phyloP scores from a whole-genome alignment of 148 eudicot genomes.

The Dianthus caryophyllus region DNA sequence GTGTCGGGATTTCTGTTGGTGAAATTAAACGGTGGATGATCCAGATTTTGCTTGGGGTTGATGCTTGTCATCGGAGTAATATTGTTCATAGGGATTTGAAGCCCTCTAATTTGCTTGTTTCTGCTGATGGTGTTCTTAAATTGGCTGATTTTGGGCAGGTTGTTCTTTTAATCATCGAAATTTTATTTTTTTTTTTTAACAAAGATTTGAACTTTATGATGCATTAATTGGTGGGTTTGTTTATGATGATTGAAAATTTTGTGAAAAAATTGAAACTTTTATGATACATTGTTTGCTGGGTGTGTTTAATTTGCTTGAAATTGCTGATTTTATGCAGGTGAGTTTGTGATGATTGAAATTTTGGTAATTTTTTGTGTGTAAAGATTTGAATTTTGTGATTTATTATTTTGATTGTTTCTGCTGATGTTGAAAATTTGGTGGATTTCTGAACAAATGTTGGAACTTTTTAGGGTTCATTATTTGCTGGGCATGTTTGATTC shows the following conservation, averaged over 20 bases:
- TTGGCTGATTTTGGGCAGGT: constrained; percentile 99
- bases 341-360: not conserved
- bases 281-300: not conserved
- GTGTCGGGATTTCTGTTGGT: constrained; percentile 38
- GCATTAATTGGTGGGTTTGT: not conserved
- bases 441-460: not conserved
- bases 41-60: constrained; percentile 72
- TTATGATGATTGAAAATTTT: not conserved
- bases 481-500: too few relatives aligned
- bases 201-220: too few relatives aligned
- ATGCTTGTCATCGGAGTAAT: constrained; percentile 76
- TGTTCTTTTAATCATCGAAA: constrained; percentile 21
- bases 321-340: constrained; percentile 96
- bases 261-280: not conserved
- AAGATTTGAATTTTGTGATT: not conserved
- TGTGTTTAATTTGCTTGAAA: constrained; percentile 47
- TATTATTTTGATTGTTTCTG: not conserved
- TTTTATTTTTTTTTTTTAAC: too few relatives aligned
- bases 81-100: constrained; percentile 89
- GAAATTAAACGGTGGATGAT: constrained; percentile 87
- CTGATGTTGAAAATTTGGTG: not conserved
- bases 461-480: not conserved
- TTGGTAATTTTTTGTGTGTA: not conserved
- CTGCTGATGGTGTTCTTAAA: constrained; percentile 70
- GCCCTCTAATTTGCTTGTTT: constrained; percentile 76